Conservation (phyloP, 2,329 filamentous ascomycete genomes). For the Clonostachys rosea region DNA sequence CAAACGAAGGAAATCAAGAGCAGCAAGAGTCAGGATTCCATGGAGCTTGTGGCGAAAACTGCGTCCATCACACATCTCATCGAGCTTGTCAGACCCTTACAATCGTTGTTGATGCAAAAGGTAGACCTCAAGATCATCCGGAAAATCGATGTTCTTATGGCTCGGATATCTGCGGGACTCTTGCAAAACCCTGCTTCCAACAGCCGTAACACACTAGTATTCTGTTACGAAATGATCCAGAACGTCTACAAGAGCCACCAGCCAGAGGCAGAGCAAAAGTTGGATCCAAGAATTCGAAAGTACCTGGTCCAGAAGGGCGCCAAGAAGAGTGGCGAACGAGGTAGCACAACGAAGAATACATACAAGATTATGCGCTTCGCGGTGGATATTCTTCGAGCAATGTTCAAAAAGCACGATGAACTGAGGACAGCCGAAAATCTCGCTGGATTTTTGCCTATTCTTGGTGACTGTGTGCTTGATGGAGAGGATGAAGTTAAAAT, state of each 20-base stretch:
- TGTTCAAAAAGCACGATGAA: slow-evolving; percentile 81
- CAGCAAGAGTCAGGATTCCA: slow-evolving; percentile 96
- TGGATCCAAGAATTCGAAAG: slow-evolving; percentile 60
- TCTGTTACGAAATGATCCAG: slow-evolving; percentile 92
- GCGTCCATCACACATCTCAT: slow-evolving; percentile 71
- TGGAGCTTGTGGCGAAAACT: slow-evolving; percentile 85
- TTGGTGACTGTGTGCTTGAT: slow-evolving; percentile 81
- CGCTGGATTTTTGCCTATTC: slow-evolving; percentile 78
- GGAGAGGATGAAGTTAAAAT: slow-evolving; percentile 92
- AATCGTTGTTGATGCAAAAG: slow-evolving; percentile 75
- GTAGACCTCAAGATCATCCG: slow-evolving; percentile 77
- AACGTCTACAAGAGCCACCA: slow-evolving; percentile 69
- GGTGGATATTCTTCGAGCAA: slow-evolving; percentile 77
- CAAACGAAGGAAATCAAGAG: slow-evolving; percentile 98
- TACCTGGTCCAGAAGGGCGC: slow-evolving; percentile 79
- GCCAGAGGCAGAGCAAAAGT: slow-evolving; percentile 43
- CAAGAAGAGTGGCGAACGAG: slow-evolving; percentile 68
- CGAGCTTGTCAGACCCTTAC: slow-evolving; percentile 73
- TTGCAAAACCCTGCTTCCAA: slow-evolving; percentile 75
- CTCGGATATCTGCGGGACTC: slow-evolving; percentile 77
- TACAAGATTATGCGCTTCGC: slow-evolving; percentile 88
- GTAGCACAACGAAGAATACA: slow-evolving; percentile 70
- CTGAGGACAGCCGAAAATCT: slow-evolving; percentile 78
- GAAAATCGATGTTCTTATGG: slow-evolving; percentile 86
- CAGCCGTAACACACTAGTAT: slow-evolving; percentile 79